Percentiles rank a stretch among this genome's conserved stretches.
These are phyloP conservation scores for Asclepias syriaca DNA, from an alignment of 257 asterid species.

Conservation along the genomic window DNA sequence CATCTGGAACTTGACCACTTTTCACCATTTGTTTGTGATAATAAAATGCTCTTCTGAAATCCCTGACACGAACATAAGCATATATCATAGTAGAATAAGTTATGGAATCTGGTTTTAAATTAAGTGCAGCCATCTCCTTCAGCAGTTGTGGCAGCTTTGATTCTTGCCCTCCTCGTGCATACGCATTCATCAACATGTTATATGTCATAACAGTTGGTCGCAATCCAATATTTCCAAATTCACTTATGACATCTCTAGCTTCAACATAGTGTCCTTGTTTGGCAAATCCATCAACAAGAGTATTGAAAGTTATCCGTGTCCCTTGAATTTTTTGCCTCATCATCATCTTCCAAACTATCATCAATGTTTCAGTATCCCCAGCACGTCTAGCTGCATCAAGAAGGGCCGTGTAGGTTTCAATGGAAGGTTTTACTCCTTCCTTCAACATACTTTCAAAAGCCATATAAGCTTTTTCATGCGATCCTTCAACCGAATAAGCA, in stretches of 20 bases:
- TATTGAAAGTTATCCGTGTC: constrained; percentile 75
- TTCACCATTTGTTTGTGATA: constrained; percentile 89
- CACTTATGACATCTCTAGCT: constrained; percentile 75
- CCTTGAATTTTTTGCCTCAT: constrained; percentile 51
- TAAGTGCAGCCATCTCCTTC: constrained; percentile 80
- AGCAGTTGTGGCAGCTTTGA: constrained; percentile 77
- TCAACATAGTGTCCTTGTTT: constrained; percentile 75
- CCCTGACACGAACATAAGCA: constrained; percentile 84
- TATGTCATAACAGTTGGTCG: constrained; percentile 87
- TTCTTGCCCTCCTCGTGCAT: constrained; percentile 85
- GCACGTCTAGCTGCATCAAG: constrained; percentile 83
- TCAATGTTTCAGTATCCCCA: constrained; percentile 74
- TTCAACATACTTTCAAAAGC: constrained; percentile 68
- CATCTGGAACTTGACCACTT: constrained; percentile 76
- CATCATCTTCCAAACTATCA: constrained; percentile 87
- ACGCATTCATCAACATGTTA: constrained; percentile 87
- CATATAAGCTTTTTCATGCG: constrained; percentile 79
- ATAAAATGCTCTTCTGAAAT: constrained; percentile 83
- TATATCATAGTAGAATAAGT: constrained; percentile 90
- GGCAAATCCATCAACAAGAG: constrained; percentile 81
- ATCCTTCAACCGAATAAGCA: constrained; percentile 64
- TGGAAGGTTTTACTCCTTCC: constrained; percentile 71
- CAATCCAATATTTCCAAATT: constrained; percentile 76
- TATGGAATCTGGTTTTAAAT: constrained; percentile 74
- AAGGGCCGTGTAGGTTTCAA: constrained; percentile 79